Evolutionary conservation across 179 eudicot genomes (phyloP), one percentile per base, ranked within the genome.

Genomic region (Amaranthus tricolor): DNA sequence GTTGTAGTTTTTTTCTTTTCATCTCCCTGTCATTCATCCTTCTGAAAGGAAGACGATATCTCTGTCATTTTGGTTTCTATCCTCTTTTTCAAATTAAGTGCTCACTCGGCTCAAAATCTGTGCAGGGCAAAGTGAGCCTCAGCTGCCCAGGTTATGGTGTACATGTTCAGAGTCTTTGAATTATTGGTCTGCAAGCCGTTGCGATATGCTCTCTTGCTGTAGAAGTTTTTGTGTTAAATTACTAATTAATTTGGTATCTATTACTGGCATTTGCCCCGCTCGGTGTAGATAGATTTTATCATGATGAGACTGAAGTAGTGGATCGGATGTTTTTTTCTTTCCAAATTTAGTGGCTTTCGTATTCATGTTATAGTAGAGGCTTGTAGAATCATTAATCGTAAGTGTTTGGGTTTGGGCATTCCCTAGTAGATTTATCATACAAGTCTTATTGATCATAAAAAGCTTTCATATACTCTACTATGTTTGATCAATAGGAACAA

Each of bases 61-160:
- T 56, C 5, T 40, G 2, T 5, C 16, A 6, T 20, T 48, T 14
- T 40, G 12, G 40, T 48, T 31, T 3, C 0, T 17, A 2, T 10
- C 47, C n/a, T 56, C 62, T 54, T 6, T 11, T 63, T 24, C 40
- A 20, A 64, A 31, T 54, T 57, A 6, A 54, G 20, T 64, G 24
- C 17, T 62, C 10, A 52, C 17, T 45, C 72, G 24, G 9, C 17
- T 54, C 0, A 58, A 10, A 64, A 57, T 21, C 50, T 66, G 17
- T 71, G 73, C 82, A 82, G 84, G 49, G 78, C 78, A 14, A 78
- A 74, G 12, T 82, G 76, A 82, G 57, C 10, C 59, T 0, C 62
- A 51, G 9, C 16, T 65, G 51, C 10, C 59, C 1, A 55, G 45
- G 9, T 13, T 65, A 44, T 60, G 6, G 2, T 19, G 21, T 49